Evolutionary conservation across 2,329 filamentous ascomycete genomes (phyloP).

Genomic region (Delphinella strobiligena): DNA sequence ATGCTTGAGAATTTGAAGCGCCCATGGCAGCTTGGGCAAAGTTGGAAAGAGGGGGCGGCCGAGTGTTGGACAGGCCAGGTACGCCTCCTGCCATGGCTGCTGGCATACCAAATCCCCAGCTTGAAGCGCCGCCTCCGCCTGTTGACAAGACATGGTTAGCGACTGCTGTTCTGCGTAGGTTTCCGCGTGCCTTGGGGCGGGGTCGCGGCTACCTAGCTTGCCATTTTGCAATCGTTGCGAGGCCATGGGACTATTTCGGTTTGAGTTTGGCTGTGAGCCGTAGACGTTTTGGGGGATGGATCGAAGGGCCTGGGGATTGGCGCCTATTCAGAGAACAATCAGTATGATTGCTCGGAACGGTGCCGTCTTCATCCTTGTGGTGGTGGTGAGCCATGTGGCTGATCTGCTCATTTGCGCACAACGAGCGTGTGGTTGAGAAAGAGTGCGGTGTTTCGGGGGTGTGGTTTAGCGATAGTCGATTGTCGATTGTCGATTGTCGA

Average conservation of each 20-base stretch:
- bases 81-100: conserved; percentile 6
- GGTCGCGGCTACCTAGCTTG: conserved; percentile 8
- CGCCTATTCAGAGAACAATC: conserved; percentile 23
- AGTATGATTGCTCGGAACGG: neutral
- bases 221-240: conserved; percentile 11
- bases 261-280: conserved; percentile 19
- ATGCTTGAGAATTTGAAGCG: conserved; percentile 8
- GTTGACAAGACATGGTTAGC: neutral
- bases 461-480: no score
- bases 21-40: conserved; percentile 11
- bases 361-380: no score
- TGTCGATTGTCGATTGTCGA: no score
- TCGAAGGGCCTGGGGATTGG: conserved; percentile 39
- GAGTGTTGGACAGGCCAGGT: conserved; percentile 9
- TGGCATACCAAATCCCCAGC: conserved; percentile 12
- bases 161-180: neutral
- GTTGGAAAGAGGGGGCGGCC: conserved; percentile 10
- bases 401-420: no score
- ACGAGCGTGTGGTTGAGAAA: no score
- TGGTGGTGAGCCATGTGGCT: no score
- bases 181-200: neutral
- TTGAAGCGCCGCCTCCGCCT: conserved; percentile 8
- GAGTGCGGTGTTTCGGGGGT: no score
- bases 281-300: conserved; percentile 42
- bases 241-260: conserved; percentile 9